These are phyloP conservation scores for Alternaria postmessia DNA, from an alignment of 2,329 filamentous ascomycete species.

Conservation along the genomic window DNA sequence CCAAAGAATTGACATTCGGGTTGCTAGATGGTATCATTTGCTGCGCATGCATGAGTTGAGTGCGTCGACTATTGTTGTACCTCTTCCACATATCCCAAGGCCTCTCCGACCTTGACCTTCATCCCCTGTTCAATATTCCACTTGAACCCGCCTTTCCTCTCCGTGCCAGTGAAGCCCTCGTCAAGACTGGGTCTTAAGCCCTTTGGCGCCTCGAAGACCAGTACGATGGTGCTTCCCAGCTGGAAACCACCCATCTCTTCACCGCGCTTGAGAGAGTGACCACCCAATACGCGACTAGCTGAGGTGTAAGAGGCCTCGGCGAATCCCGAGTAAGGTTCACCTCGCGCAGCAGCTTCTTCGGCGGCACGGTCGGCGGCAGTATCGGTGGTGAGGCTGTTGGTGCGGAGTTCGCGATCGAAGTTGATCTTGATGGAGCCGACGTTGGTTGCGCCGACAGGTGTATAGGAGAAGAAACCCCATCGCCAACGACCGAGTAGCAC, in stretches of 20 bases:
- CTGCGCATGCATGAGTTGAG: not conserved
- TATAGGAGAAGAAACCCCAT: slow-evolving; percentile 96
- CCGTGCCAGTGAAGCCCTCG: slow-evolving; percentile 60
- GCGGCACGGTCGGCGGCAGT: slow-evolving; percentile 89
- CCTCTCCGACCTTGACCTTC: slow-evolving; percentile 87
- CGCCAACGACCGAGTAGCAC: slow-evolving; percentile 94
- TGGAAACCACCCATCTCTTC: slow-evolving; percentile 99
- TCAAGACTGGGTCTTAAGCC: slow-evolving; percentile 64
- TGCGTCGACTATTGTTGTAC: not conserved
- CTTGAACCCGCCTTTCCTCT: slow-evolving; percentile 74
- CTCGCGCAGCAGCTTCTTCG: slow-evolving; percentile 75
- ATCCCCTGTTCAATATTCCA: slow-evolving; percentile 91
- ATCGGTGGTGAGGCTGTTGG: slow-evolving; percentile 91
- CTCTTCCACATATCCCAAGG: slow-evolving; percentile 75
- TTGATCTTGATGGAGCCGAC: slow-evolving; percentile 97
- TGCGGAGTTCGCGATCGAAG: slow-evolving; percentile 92
- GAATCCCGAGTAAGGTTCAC: slow-evolving; percentile 88
- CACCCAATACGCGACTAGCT: slow-evolving; percentile 79
- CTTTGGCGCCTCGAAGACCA: slow-evolving; percentile 94
- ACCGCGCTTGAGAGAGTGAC: slow-evolving; percentile 82
- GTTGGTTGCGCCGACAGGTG: slow-evolving; percentile 95
- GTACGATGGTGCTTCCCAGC: slow-evolving; percentile 90
- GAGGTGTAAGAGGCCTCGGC: slow-evolving; percentile 87
- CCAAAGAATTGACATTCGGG: not conserved
- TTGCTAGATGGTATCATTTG: slow-evolving; percentile 7